These are phyloP conservation scores for Trichoderma afroharzianum DNA, from an alignment of 2,329 filamentous ascomycete species.

Conservation along the genomic window DNA sequence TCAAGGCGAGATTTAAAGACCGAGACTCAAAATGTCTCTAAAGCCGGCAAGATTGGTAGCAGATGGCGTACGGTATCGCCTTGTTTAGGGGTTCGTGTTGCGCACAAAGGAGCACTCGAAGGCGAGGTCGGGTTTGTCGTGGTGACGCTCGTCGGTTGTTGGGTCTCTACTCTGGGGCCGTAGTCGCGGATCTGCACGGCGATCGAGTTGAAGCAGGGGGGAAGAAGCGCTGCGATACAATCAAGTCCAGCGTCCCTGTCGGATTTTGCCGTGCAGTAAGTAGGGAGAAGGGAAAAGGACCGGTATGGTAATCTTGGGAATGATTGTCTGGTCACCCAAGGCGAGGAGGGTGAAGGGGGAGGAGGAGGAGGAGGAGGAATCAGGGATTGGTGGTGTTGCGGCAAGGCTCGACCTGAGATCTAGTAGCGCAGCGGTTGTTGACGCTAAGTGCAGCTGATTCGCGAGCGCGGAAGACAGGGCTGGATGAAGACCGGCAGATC, in stretches of 20 bases:
- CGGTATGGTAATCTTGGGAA: neutral
- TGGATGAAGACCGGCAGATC: conserved; percentile 7
- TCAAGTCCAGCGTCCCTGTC: neutral
- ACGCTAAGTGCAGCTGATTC: neutral
- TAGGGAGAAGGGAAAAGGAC: neutral
- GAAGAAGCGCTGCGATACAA: neutral
- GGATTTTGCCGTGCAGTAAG: neutral
- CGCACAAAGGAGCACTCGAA: neutral
- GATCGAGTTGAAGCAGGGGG: neutral
- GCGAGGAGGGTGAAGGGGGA: neutral
- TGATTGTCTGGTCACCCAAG: neutral
- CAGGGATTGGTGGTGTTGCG: conserved; percentile 13
- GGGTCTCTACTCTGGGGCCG: neutral
- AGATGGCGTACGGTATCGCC: neutral
- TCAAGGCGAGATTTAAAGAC: neutral
- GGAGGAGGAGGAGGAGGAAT: neutral
- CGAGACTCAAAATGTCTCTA: neutral
- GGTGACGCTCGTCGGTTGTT: neutral
- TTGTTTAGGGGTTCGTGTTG: neutral
- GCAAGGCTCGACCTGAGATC: conserved; percentile 23
- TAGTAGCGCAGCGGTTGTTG: conserved; percentile 23
- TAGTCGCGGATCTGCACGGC: conserved; percentile 7
- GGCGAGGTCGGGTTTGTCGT: conserved; percentile 17
- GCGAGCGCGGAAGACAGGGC: conserved; percentile 2
- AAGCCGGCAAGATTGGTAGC: neutral